Conservation (phyloP, 1,284 basidiomycete species). For the Puccinia hordei region DNA sequence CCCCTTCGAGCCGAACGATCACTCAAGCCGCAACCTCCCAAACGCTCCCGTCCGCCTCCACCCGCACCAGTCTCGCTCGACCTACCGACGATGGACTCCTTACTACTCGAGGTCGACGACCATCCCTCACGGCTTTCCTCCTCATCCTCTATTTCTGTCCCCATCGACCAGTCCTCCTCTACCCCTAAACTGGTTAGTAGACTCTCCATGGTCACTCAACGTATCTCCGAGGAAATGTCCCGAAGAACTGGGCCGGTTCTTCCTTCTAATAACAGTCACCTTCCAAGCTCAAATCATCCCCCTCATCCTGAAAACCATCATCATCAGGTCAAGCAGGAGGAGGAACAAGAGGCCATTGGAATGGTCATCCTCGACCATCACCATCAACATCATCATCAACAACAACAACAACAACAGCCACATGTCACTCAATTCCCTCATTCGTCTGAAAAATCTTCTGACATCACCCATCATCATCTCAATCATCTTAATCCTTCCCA, state of each 20-base stretch:
- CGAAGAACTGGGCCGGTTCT: background rate
- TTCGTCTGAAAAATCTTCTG: no score
- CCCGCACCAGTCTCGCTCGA: constrained; percentile 29
- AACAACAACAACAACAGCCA: background rate
- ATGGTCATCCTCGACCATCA: constrained; percentile 6
- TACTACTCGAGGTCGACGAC: background rate
- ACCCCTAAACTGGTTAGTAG: background rate
- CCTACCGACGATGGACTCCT: constrained; percentile 38
- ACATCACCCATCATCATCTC: no score
- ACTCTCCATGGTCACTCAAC: constrained; percentile 11
- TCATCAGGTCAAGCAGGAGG: background rate
- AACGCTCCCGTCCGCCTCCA: background rate
- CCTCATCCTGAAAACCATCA: background rate
- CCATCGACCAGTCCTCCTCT: background rate
- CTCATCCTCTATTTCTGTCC: background rate
- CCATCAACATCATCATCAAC: constrained; percentile 3
- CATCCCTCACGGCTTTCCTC: background rate
- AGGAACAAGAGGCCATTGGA: background rate
- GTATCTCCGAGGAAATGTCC: constrained; percentile 23
- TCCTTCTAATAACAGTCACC: background rate
- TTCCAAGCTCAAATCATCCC: background rate
- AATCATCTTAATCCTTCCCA: no score
- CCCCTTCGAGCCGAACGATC: background rate
- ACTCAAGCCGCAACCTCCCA: background rate
- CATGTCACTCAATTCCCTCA: no score